Evolutionary conservation across 257 asterid genomes (phyloP), one percentile per base, ranked within the genome.

Genomic region (Jacaranda copaia): DNA sequence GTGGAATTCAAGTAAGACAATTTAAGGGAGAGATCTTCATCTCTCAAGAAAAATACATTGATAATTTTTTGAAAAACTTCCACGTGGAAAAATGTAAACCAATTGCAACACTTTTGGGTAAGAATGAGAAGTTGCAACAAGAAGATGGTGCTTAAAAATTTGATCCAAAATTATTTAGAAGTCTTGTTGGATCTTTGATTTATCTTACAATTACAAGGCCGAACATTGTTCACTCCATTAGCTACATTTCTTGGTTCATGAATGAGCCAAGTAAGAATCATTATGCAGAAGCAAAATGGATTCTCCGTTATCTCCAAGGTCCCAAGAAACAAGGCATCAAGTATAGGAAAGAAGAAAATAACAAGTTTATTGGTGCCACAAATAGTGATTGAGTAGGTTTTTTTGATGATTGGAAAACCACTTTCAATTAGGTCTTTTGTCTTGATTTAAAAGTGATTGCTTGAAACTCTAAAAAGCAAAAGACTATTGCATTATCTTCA

Each of bases 191-290:
- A 4, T 62, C 48, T 3, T 13, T 38, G 25, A 36, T 11, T 10
- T 62, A 62, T 15, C 68, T 62, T 6, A 36, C 46, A 42, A 5
- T 36, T 13, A 62, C 68, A 62, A 62, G 68, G 48, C 68, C 48
- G 0, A 11, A 36, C 45, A 62, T 62, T 11, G 18, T 43, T 9
- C 15, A 25, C 7, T 32, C 67, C 0, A 8, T 60, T 2, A 60
- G 67, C 14, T 8, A 36, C 0, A 11, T 36, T 0, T 62, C 68
- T 36, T 8, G 68, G 11, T 62, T 60, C 20, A 12, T 62, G 48
- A 62, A 36, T 62, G 3, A 62, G 5, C 68, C 49, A 4, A 62
- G 68, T 11, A 62, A 62, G 14, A 35, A 3, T 38, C 25, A 62
- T 62, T 36, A 11, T 56, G 61, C 61, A 2, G 11, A 35, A 6